Conservation (phyloP, 192 early-diverging fungal genomes). For the Phlyctochytrium arcticum region DNA sequence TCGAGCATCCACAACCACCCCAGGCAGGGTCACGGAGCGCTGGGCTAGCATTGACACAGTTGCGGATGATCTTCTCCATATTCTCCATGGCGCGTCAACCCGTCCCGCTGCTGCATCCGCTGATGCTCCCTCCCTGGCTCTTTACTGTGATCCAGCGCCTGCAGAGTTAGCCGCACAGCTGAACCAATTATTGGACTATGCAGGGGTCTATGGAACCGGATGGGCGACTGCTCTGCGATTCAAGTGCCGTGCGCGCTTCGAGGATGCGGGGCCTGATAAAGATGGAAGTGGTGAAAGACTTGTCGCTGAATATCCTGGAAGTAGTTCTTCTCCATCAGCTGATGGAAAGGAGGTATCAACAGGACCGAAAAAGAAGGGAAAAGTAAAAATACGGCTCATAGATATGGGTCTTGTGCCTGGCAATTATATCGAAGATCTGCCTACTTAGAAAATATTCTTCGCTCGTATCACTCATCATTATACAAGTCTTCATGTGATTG, state of each 20-base stretch:
- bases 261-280: background rate
- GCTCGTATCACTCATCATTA: no score
- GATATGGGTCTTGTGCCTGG: conserved; percentile 29
- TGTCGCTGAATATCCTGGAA: no score
- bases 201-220: conserved; percentile 19
- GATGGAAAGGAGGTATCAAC: no score
- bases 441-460: no score
- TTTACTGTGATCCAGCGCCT: conserved; percentile 10
- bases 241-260: conserved; percentile 8
- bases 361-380: background rate
- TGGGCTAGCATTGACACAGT: conserved; percentile 25
- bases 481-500: no score
- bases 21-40: background rate
- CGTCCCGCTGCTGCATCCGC: background rate
- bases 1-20: background rate
- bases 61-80: conserved; percentile 8
- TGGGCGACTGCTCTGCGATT: conserved; percentile 22
- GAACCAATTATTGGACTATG: conserved; percentile 17
- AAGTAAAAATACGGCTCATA: conserved; percentile 20
- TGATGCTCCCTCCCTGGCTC: background rate
- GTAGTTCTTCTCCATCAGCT: no score
- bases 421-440: conserved; percentile 27
- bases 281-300: background rate
- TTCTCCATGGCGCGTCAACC: background rate
- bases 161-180: conserved; percentile 8